Evolutionary conservation across 768 basidiomycete species (phyloP), one percentile per base, ranked within the genome.

Genomic region (Collybia sordida): DNA sequence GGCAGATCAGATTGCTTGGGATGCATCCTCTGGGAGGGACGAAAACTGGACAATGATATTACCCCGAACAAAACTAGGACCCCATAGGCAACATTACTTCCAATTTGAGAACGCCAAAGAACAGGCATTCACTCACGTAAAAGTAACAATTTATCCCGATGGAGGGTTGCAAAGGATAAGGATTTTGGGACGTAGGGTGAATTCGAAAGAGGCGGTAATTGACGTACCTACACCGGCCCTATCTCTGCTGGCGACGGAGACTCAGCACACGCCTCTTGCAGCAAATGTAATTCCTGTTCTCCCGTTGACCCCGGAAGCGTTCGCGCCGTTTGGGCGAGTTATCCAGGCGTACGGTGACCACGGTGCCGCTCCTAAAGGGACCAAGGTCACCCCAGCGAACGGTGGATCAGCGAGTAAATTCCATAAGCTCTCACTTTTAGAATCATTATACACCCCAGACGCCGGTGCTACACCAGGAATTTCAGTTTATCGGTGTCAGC

Each of bases 101-200:
- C 87, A 90, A 61, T 74, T 96, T 51, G 83, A 87, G 58, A 80
- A 85, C 62, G 77, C 81, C 15, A 69, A 75, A 42, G 80, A 70
- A 11, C 67, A 65, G 50, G 64, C 73, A 17, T 95, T 83, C 65
- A 93, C 85, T 12, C 96, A 99, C 66, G 80, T 98, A 50, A 83
- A 85, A 58, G 70, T 97, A 51, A 92, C 89, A 17, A 96, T 97
- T 59, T 81, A 88, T 64, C 97, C 97, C 1, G 96, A 99, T 61
- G 97, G 97, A 37, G 97, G 97, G 21, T 71, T 98, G 63, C 98
- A 98, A 71, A 82, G 97, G 19, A 74, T 99, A n/a, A 81, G 97
- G 51, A 67, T 97, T 42, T 73, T 83, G 56, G 93, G 97, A 47
- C 78, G 81, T 42, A 75, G 75, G 38, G 63, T 60, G 22, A 58